phyloP scores from a whole-genome alignment of 331 rosid species.

The Acacia concinna region DNA sequence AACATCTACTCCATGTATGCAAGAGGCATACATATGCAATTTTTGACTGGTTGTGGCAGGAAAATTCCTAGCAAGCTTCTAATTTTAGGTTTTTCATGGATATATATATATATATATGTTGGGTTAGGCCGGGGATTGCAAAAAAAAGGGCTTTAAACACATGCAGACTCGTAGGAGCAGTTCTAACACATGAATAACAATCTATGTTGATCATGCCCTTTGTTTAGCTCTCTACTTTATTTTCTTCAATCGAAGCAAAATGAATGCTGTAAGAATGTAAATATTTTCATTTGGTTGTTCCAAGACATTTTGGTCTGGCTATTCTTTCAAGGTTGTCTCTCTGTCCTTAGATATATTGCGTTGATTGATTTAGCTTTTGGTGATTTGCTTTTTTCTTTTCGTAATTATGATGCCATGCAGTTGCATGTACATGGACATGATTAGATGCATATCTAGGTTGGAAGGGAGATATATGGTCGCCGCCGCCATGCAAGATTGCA shows the following conservation, averaged over 20 bases:
- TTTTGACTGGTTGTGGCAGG: conserved; percentile 50
- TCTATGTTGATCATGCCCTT: conserved; percentile 34
- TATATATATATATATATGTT: conserved; percentile 39
- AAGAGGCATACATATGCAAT: conserved; percentile 48
- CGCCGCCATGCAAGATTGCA: conserved; percentile 1
- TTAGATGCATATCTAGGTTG: conserved; percentile 17
- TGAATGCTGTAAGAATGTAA: conserved; percentile 56
- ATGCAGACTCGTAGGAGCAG: conserved; percentile 53
- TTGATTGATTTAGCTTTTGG: conserved; percentile 23
- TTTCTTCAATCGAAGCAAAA: conserved; percentile 37
- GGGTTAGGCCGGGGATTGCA: conserved; percentile 48
- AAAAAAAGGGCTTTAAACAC: conserved; percentile 67
- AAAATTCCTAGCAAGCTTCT: conserved; percentile 53
- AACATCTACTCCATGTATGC: conserved; percentile 48
- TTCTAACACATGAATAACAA: conserved; percentile 68
- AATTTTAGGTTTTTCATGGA: conserved; percentile 43
- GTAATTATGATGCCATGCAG: conserved; percentile 32
- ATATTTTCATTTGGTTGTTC: conserved; percentile 65
- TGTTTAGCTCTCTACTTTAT: conserved; percentile 30
- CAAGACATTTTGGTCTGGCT: conserved; percentile 59
- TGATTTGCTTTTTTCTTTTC: conserved; percentile 12
- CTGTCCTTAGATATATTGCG: conserved; percentile 38
- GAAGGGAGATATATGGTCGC: not conserved
- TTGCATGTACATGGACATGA: conserved; percentile 34
- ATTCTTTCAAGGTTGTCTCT: conserved; percentile 48